phyloP scores from a whole-genome alignment of 2,329 filamentous ascomycete species.

The Graphilbum ipis-grandicollis region DNA sequence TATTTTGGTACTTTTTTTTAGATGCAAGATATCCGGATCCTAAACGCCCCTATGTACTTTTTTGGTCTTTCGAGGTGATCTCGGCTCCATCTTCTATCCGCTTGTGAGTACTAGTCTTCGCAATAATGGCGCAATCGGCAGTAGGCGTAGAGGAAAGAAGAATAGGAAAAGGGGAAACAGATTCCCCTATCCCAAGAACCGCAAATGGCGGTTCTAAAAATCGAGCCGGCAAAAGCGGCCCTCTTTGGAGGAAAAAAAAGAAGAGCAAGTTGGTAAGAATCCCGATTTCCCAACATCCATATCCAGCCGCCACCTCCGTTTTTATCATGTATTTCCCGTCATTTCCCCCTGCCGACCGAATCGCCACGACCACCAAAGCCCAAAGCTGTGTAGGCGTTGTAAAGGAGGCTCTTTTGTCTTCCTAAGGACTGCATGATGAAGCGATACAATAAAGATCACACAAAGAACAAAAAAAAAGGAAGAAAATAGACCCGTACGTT shows the following conservation, averaged over 20 bases:
- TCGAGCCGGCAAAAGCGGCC: no score
- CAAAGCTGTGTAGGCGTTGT: neutral
- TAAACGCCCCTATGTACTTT: conserved; percentile 40
- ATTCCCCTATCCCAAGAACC: neutral
- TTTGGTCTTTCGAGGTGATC: conserved; percentile 21
- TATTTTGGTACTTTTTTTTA: conserved; percentile 21
- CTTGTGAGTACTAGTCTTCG: conserved; percentile 17
- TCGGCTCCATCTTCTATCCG: conserved; percentile 57
- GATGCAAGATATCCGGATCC: conserved; percentile 73
- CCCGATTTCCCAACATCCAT: neutral
- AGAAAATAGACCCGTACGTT: neutral
- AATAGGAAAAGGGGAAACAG: no score
- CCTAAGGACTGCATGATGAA: neutral
- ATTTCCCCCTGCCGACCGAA: neutral
- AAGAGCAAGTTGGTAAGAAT: neutral
- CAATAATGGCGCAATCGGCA: neutral
- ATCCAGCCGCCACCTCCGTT: neutral
- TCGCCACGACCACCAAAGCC: neutral
- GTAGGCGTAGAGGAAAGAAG: neutral
- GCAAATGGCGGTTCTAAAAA: neutral
- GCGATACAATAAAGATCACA: neutral
- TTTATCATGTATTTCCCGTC: neutral
- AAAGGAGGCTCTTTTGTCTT: neutral
- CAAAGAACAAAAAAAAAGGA: conserved; percentile 1
- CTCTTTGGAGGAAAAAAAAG: no score